Percentiles rank a stretch among this genome's conserved stretches.
Evolutionary conservation across 805 yeast genomes (phyloP).

Genomic region (Barnettozyma siamensis): DNA sequence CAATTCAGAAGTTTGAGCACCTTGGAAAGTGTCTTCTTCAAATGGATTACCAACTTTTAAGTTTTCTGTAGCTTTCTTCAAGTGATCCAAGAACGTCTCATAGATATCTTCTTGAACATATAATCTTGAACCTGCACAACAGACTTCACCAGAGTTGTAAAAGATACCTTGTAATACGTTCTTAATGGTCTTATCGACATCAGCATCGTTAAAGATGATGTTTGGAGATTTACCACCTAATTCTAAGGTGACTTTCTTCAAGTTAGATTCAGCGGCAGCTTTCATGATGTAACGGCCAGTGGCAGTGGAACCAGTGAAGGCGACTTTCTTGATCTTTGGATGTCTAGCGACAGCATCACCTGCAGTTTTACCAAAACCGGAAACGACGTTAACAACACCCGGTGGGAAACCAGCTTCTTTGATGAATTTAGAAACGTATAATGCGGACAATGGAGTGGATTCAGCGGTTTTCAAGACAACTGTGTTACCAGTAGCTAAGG

Average conservation of each 20-base stretch:
- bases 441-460: slow-evolving; percentile 13
- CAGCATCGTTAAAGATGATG: slow-evolving; percentile 13
- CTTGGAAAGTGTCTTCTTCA: slow-evolving; percentile 13
- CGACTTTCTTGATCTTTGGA: slow-evolving; percentile 11
- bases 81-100: slow-evolving; percentile 5
- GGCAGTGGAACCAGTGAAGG: slow-evolving; percentile 13
- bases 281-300: slow-evolving; percentile 13
- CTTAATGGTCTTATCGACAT: slow-evolving; percentile 10
- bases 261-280: slow-evolving; percentile 14
- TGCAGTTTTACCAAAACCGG: slow-evolving; percentile 15
- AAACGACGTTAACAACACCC: slow-evolving; percentile 11
- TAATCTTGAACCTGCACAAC: slow-evolving; percentile 13
- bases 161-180: slow-evolving; percentile 12
- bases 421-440: slow-evolving; percentile 10
- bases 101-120: slow-evolving; percentile 12
- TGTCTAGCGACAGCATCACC: slow-evolving; percentile 15
- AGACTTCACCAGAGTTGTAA: slow-evolving; percentile 14
- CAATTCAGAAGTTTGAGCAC: slow-evolving; percentile 12
- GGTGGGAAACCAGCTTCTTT: slow-evolving; percentile 14
- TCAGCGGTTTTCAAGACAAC: slow-evolving; percentile 12
- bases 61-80: slow-evolving; percentile 11
- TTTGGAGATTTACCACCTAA: slow-evolving; percentile 15
- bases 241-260: slow-evolving; percentile 13
- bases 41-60: slow-evolving; percentile 14
- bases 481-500: slow-evolving; percentile 13